Conservation (phyloP, 1,139 yeast species). For the Suhomyces atakaporum region DNA sequence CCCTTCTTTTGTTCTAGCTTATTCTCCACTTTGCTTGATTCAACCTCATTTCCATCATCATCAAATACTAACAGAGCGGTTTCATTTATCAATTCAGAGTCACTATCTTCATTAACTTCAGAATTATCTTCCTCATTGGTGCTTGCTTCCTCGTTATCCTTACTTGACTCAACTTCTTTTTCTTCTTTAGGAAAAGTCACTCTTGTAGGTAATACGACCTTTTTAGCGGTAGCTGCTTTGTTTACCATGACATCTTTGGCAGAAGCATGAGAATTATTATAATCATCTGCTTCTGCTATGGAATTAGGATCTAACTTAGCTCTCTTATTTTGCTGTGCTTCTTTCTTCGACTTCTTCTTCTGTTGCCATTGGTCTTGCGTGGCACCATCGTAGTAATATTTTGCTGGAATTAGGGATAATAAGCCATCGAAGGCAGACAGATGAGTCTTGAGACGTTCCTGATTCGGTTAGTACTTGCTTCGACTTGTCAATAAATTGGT, state of each 20-base stretch:
- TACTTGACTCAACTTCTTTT: constrained; percentile 15
- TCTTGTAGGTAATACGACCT: constrained; percentile 53
- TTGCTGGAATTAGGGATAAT: constrained; percentile 88
- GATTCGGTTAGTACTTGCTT: constrained; percentile 28
- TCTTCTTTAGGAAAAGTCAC: constrained; percentile 12
- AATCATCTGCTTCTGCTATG: constrained; percentile 46
- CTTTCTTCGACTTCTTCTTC: constrained; percentile 72
- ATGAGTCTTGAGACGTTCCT: constrained; percentile 82
- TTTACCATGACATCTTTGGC: constrained; percentile 70
- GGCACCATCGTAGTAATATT: constrained; percentile 81
- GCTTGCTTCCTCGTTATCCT: constrained; percentile 20
- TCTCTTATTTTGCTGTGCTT: constrained; percentile 59
- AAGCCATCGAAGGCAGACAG: constrained; percentile 89
- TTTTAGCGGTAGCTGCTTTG: constrained; percentile 58
- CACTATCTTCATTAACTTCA: constrained; percentile 9
- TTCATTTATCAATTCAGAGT: constrained; percentile 25
- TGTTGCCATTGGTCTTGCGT: constrained; percentile 88
- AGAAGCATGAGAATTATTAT: constrained; percentile 43
- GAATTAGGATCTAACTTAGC: constrained; percentile 76
- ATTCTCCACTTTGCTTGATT: constrained; percentile 16
- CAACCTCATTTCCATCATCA: constrained; percentile 74
- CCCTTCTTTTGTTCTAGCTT: constrained; percentile 24
- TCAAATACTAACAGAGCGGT: constrained; percentile 62
- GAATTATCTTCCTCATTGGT: constrained; percentile 16
- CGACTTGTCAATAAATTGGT: too few species aligned